Base-by-base conservation (phyloP, 2,329 filamentous ascomycete species). In the Cercospora zeina region DNA sequence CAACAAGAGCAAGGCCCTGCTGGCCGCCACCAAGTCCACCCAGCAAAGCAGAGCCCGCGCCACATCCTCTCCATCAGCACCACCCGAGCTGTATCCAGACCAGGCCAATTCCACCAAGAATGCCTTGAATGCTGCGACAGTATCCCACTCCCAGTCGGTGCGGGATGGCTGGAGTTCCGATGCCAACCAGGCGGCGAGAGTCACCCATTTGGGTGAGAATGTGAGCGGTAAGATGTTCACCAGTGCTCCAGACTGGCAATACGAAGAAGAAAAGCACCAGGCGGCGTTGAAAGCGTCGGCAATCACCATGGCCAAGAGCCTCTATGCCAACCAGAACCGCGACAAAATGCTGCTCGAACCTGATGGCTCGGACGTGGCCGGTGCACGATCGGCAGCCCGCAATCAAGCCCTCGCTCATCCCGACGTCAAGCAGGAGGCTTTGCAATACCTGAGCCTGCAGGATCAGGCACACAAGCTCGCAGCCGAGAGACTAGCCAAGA, bases 401-500 rank as follows among this genome's bases (percentile, higher is more conserved):
- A 47, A 69, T n/a, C 57, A 71, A 70, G 62, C 65, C 45, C 67
- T 72, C 58, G 69, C 72, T 61, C 63, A 77, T 75, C 63, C 76
- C 65, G 82, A 85, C 60, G 78, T 86, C 6, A 84, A 83, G 70
- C 79, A 81, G 37, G 77, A 82, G 65, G 80, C 80, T 4, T 71
- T 81, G 73, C 75, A 75, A 30, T 81, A 81, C 62, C 78, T 86
- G 65, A 88, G 86, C 65, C 81, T 97, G 1, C 91, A 97, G 72
- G 91, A 96, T 71, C 88, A 89, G 5, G 93, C 93, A 0, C 91
- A 95, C 71, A 92, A 88, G 71, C 84, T 95, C 59, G 93, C 93
- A 0, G 87, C 93, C 61, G 90, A 96, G 74, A 87, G 92, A 36
- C 80, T 97, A 24, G 85, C 90, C 4, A 93, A 89, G 72, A 85